Evolutionary conservation across 2,329 filamentous ascomycete genomes (phyloP), one percentile per base, ranked within the genome.

Genomic region (Alternaria infectoria): DNA sequence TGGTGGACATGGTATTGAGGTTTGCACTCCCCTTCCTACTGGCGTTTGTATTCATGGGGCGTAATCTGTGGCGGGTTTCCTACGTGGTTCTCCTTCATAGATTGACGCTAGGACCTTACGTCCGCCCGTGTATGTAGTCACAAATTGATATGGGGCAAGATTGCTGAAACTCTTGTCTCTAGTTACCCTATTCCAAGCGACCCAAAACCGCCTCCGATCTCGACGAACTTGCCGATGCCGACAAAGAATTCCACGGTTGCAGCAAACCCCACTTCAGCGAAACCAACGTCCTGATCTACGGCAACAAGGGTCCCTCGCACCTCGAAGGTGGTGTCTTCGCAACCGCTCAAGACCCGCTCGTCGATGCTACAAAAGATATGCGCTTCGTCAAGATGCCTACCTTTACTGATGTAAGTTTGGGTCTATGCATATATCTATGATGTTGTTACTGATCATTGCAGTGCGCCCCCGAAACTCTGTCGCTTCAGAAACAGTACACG

Each of bases 181-280:
- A 97, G 93, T 96, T 91, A 88, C 93, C 93, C 56, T 96, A 96
- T 83, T 87, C 92, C 79, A 92, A 93, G 83, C 89, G 89, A 81
- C 84, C 89, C 67, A 93, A 94, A 76, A 88, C 87, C 43, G 86
- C 88, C 73, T 83, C 87, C 69, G 84, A 87, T 66, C 87, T 91
- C 73, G 84, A 87, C 69, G 84, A 90, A 59, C 85, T 93, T 84
- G 85, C 86, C 71, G 84, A 87, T 50, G 80, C 82, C 61, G 91
- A 95, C 67, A 86, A 86, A 73, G 85, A 83, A 25, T 96, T 90
- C 78, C 91, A 93, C 80, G 85, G 88, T 67, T 90, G 88, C 47
- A 87, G 91, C 78, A 93, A 93, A 71, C 92, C 93, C 26, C 89
- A 87, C 54, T 97, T 95, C 91, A 90, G 90, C 40, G 88, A 89